Evolutionary conservation across 495 filamentous ascomycete genomes (phyloP).

Genomic region (Aspergillus coremiiformis): DNA sequence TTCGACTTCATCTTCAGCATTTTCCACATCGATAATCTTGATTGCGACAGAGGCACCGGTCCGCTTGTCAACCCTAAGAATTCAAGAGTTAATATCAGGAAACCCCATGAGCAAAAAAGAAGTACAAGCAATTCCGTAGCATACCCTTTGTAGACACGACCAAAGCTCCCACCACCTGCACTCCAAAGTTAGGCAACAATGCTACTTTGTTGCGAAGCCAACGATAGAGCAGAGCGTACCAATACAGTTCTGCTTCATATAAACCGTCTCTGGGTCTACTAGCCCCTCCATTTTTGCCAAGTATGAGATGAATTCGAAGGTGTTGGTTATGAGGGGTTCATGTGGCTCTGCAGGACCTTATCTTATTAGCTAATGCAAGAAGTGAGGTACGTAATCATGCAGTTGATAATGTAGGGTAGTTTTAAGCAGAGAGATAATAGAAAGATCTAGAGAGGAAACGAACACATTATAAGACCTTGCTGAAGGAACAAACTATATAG

Average conservation of each 20-base stretch:
- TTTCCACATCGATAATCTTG: conserved; percentile 97
- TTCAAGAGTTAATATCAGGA: not conserved
- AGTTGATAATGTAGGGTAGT: not conserved
- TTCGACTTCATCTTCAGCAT: conserved; percentile 95
- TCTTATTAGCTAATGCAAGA: not conserved
- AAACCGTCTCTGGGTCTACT: conserved; percentile 78
- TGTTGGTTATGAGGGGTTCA: conserved; percentile 1
- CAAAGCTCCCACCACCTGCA: conserved; percentile 80
- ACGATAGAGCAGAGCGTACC: conserved; percentile 44
- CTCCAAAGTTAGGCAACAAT: not conserved
- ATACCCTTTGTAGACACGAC: conserved; percentile 93
- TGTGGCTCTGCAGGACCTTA: conserved; percentile 1
- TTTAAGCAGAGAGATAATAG: not conserved
- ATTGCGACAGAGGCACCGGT: conserved; percentile 85
- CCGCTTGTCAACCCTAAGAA: conserved; percentile 67
- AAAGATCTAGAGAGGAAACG: not conserved
- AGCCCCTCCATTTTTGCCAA: conserved; percentile 31
- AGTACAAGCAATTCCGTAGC: not conserved
- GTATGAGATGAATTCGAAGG: conserved; percentile 3
- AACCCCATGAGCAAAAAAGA: conserved; percentile 5
- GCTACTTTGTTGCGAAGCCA: not conserved
- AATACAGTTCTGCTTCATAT: conserved; percentile 91
- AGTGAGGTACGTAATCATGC: not conserved
- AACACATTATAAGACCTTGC: not conserved
- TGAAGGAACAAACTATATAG: not conserved